Evolutionary conservation across 805 yeast species (phyloP).

Genomic region (Zygotorulaspora sp.): DNA sequence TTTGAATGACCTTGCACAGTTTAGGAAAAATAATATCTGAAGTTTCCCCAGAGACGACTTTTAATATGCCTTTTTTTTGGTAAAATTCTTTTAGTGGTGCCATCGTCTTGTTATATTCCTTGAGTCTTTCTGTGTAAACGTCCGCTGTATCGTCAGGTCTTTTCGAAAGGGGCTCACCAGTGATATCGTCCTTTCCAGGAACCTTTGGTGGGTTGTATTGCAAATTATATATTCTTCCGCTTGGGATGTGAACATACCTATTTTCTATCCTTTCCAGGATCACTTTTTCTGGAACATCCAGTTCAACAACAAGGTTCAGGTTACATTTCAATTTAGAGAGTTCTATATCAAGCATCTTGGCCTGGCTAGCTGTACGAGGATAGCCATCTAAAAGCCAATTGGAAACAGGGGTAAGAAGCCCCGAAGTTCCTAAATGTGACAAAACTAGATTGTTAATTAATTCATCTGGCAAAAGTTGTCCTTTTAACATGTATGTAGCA

Average conservation of each 20-base stretch:
- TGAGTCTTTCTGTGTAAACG: constrained; percentile 64
- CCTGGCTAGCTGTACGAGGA: constrained; percentile 78
- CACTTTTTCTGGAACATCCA: constrained; percentile 80
- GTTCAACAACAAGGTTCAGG: constrained; percentile 75
- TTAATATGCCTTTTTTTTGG: constrained; percentile 43
- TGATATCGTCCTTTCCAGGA: constrained; percentile 77
- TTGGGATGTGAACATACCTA: constrained; percentile 76
- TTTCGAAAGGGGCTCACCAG: constrained; percentile 80
- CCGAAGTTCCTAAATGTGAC: constrained; percentile 39
- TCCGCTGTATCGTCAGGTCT: constrained; percentile 79
- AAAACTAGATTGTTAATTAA: constrained; percentile 58
- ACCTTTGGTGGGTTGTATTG: constrained; percentile 86
- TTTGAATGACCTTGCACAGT: constrained; percentile 44
- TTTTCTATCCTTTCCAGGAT: constrained; percentile 78
- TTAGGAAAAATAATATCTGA: constrained; percentile 83
- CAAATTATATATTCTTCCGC: constrained; percentile 83
- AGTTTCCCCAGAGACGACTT: constrained; percentile 66
- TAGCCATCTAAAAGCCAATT: constrained; percentile 88
- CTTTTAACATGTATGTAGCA: constrained; percentile 50
- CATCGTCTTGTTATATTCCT: constrained; percentile 53
- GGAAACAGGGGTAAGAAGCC: constrained; percentile 32
- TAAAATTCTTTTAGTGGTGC: constrained; percentile 67
- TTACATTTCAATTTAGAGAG: constrained; percentile 38
- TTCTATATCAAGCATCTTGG: constrained; percentile 48
- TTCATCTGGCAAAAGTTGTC: constrained; percentile 69